Percentiles rank a stretch among this genome's conserved stretches.
Conservation (phyloP, 495 filamentous ascomycete genomes). For the Daldinia loculata region DNA sequence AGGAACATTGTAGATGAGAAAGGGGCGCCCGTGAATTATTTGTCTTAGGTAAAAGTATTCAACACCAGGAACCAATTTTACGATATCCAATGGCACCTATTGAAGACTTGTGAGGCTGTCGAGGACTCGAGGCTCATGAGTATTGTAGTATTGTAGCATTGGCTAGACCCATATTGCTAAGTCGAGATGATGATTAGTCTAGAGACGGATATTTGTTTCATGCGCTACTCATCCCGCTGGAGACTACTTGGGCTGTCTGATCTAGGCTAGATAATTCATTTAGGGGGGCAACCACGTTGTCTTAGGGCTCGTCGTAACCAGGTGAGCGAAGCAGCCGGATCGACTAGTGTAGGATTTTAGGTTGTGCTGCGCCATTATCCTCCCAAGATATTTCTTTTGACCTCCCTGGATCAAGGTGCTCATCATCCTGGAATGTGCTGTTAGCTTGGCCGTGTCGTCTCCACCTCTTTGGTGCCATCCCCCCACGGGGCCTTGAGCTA, state of each 20-base stretch:
- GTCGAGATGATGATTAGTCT: conserved; percentile 1
- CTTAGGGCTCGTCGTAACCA: conserved; percentile 4
- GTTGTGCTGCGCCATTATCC: background rate
- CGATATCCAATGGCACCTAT: background rate
- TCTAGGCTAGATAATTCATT: conserved; percentile 10
- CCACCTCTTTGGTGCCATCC: conserved; percentile 22
- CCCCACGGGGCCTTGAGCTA: conserved; percentile 34
- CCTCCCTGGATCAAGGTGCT: conserved; percentile 11
- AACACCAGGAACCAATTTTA: background rate
- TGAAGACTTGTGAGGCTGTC: conserved; percentile 7
- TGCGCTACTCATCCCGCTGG: conserved; percentile 8
- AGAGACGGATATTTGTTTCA: conserved; percentile 16
- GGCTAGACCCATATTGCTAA: conserved; percentile 6
- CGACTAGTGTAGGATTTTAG: conserved; percentile 15
- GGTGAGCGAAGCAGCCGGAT: conserved; percentile 14
- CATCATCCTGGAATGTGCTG: background rate
- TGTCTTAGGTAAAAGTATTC: background rate
- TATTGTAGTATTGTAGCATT: background rate
- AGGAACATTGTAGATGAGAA: background rate
- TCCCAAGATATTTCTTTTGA: background rate
- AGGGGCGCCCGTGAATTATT: background rate
- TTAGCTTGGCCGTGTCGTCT: conserved; percentile 16
- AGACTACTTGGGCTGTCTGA: conserved; percentile 7
- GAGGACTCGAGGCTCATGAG: background rate
- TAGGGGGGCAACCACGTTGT: conserved; percentile 25